Evolutionary conservation across 768 basidiomycete genomes (phyloP).

Genomic region (Pleurotus djamor): DNA sequence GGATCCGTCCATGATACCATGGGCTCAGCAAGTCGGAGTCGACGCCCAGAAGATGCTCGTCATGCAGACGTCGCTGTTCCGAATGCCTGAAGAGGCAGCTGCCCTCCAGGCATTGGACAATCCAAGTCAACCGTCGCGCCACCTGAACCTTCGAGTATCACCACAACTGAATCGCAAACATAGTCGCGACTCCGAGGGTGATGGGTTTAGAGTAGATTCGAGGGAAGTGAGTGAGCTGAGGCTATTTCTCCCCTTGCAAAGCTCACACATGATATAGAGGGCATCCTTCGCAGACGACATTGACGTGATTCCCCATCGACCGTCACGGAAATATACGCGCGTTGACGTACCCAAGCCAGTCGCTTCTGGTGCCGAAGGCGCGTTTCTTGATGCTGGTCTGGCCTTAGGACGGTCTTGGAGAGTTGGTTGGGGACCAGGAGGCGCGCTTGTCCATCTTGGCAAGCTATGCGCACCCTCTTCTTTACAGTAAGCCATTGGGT

Average conservation of each 20-base stretch:
- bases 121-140: slow-evolving; percentile 26
- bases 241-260: background rate
- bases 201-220: slow-evolving; percentile 56
- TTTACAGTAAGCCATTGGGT: slow-evolving; percentile 43
- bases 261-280: slow-evolving; percentile 42
- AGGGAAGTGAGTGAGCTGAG: slow-evolving; percentile 47
- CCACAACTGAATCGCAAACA: slow-evolving; percentile 61
- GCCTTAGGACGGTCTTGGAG: slow-evolving; percentile 86
- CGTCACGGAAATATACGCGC: slow-evolving; percentile 78
- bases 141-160: slow-evolving; percentile 24
- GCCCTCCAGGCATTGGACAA: slow-evolving; percentile 52
- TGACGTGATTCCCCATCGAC: slow-evolving; percentile 64
- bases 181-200: slow-evolving; percentile 76
- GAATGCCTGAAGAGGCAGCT: slow-evolving; percentile 71
- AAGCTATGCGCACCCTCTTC: slow-evolving; percentile 59
- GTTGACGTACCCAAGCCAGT: slow-evolving; percentile 69
- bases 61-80: slow-evolving; percentile 89
- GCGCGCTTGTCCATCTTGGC: slow-evolving; percentile 76
- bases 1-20: slow-evolving; percentile 59
- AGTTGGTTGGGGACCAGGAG: slow-evolving; percentile 87
- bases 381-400: slow-evolving; percentile 78
- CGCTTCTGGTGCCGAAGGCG: slow-evolving; percentile 61
- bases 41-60: slow-evolving; percentile 89
- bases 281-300: slow-evolving; percentile 77
- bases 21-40: slow-evolving; percentile 73